These are phyloP conservation scores for Chaetomium olivaceum DNA, from an alignment of 2,329 filamentous ascomycete genomes.

Conservation along the genomic window DNA sequence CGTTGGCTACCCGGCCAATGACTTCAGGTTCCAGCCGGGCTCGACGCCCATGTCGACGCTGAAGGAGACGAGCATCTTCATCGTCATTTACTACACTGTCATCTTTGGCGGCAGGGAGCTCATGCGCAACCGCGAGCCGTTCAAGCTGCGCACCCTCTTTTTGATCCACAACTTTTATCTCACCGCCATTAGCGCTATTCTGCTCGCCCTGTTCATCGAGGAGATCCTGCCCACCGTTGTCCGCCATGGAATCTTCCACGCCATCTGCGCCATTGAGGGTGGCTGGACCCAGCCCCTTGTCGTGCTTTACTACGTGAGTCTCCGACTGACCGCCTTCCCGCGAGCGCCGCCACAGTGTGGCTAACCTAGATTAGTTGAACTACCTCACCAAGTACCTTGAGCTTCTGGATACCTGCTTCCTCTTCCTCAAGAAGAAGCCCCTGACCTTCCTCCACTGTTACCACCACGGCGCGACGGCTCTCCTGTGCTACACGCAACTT, in stretches of 20 bases:
- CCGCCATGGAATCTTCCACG: slow-evolving; percentile 79
- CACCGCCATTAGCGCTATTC: slow-evolving; percentile 76
- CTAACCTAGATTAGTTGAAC: slow-evolving; percentile 29
- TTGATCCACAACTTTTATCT: slow-evolving; percentile 96
- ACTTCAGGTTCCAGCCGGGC: slow-evolving; percentile 81
- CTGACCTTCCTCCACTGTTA: slow-evolving; percentile 99
- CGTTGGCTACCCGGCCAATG: slow-evolving; percentile 77
- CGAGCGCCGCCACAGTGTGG: background rate
- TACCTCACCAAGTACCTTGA: slow-evolving; percentile 85
- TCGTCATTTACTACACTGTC: slow-evolving; percentile 86
- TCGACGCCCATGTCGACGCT: slow-evolving; percentile 88
- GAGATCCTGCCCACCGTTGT: slow-evolving; percentile 83
- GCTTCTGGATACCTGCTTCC: slow-evolving; percentile 90
- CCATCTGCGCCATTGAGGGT: slow-evolving; percentile 78
- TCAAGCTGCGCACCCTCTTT: slow-evolving; percentile 87
- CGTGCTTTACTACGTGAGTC: slow-evolving; percentile 90
- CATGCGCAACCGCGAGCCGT: slow-evolving; percentile 83
- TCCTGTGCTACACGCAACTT: slow-evolving; percentile 97
- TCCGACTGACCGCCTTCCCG: background rate
- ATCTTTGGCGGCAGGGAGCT: slow-evolving; percentile 90
- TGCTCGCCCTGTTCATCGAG: slow-evolving; percentile 86
- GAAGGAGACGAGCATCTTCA: slow-evolving; percentile 75
- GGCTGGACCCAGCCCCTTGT: slow-evolving; percentile 95
- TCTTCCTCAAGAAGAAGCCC: slow-evolving; percentile 99
- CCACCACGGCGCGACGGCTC: slow-evolving; percentile 94